Base-by-base conservation (phyloP, 257 asterid genomes). In the Cruciata laevipes region DNA sequence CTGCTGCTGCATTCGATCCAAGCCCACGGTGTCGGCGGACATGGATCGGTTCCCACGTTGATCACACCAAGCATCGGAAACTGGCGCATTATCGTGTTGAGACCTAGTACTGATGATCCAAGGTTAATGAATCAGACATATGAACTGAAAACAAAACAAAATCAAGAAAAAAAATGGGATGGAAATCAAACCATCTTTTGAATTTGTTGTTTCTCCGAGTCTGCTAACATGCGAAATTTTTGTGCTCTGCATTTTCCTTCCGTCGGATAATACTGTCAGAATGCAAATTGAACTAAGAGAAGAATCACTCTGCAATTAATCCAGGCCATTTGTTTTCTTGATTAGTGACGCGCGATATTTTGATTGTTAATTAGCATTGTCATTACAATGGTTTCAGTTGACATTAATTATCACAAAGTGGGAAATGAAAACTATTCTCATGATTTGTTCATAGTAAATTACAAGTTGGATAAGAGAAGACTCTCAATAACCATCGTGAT, bases 1-100 rank as follows among this genome's bases (percentile, higher is more conserved):
- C 35, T 63, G 2, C 17, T 68, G 72, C 55, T 68, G 63, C 65
- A 68, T 52, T 53, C 23, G 52, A 68, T 35, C 65, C 65, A 68
- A 12, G 23, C 12, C 72, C n/a, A 53, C 38, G 20, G 13, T 21
- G 14, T 37, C 11, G 72, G 72, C 18, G 32, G 63, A 56, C 72
- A 68, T 12, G 72, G 72, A 56, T 20, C 55, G 14, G 12, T 0
- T 37, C 51, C 37, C 10, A 12, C 24, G 24, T 18, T 7, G 13
- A 53, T 10, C 63, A 42, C 11, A 24, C 61, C 1, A 33, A 68
- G 65, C 4, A 0, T 9, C 11, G 25, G n/a, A 35, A 49, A 68
- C 24, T n/a, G 30, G 16, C 16, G 14, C 10, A 35, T 18, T 56
- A 68, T 18, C 38, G 12, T 24, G 0, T 13, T 21, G 7, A 68